Percentiles rank a stretch among this genome's conserved stretches.
These are phyloP conservation scores for Myriangium duriaei DNA, from an alignment of 2,329 filamentous ascomycete species.

Conservation along the genomic window DNA sequence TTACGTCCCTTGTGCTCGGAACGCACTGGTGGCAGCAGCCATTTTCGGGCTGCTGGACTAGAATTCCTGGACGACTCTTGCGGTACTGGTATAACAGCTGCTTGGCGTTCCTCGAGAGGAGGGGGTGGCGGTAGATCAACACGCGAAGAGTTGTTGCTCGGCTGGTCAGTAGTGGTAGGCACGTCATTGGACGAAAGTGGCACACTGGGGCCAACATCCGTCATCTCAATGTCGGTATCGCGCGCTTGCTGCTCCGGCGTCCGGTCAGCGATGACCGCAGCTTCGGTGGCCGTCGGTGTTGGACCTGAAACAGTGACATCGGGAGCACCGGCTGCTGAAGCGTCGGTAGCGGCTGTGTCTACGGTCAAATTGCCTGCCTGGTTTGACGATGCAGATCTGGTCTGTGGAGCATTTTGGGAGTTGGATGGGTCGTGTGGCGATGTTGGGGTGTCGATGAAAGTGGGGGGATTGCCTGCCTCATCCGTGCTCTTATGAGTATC, in stretches of 20 bases:
- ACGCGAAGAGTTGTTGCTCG: slow-evolving; percentile 24
- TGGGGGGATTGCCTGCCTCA: slow-evolving; percentile 1
- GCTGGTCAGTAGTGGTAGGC: slow-evolving; percentile 17
- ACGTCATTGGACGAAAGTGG: slow-evolving; percentile 42
- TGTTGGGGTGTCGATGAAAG: slow-evolving; percentile 4
- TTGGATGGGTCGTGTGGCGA: slow-evolving; percentile 13
- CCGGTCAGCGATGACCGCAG: slow-evolving; percentile 35
- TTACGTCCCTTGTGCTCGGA: slow-evolving; percentile 77
- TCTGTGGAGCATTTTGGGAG: slow-evolving; percentile 1
- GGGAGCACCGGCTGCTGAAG: slow-evolving; percentile 14
- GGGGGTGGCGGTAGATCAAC: slow-evolving; percentile 45
- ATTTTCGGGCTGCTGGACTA: slow-evolving; percentile 42
- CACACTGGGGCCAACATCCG: slow-evolving; percentile 39
- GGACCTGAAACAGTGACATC: slow-evolving; percentile 33
- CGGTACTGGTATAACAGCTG: slow-evolving; percentile 13
- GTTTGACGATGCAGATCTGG: background rate
- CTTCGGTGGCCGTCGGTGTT: slow-evolving; percentile 29
- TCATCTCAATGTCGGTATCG: slow-evolving; percentile 52
- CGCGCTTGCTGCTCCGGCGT: slow-evolving; percentile 35
- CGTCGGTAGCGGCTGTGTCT: slow-evolving; percentile 5
- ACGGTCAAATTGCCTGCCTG: slow-evolving; percentile 9
- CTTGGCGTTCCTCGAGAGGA: slow-evolving; percentile 35
- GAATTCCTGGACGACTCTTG: slow-evolving; percentile 18
- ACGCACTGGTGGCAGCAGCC: slow-evolving; percentile 68
- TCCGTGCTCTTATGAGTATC: slow-evolving; percentile 13